Base-by-base conservation (phyloP, 2,329 filamentous ascomycete genomes). In the Colletotrichum sp. region DNA sequence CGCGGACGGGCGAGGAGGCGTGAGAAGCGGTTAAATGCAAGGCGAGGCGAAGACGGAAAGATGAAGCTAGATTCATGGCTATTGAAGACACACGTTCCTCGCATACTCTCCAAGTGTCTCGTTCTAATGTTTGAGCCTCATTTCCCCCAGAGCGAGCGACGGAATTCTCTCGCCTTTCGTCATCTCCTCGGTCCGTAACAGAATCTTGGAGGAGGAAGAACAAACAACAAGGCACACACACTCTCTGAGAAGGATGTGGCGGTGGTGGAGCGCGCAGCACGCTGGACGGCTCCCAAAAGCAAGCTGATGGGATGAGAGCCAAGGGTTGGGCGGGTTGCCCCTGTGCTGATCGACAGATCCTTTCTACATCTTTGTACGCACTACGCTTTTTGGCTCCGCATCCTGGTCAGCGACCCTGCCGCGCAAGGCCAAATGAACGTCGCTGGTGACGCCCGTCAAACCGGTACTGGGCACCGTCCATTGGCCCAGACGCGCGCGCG, bases 291-390 rank as follows among this genome's bases (percentile, higher is more conserved):
- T 72, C 26, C 64, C 71, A 76, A 68, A 76, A 76, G 70, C 71
- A 76, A 69, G 59, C 24, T 60, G 64, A 70, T 68, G 71, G 71
- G 74, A 74, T 65, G 74, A 66, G 65, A 44, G 32, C 34, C 69
- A 67, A 73, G 73, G 69, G 69, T 72, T 63, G 69, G 44, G 39
- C 55, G 63, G 64, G 65, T 39, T 67, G 67, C 55, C 70, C 73
- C 57, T 78, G 76, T 76, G 71, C 70, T 75, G 76, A 77, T 78
- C 76, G 76, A 77, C 75, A 77, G 66, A 75, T 71, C 70, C 70
- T 77, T 71, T 75, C 72, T 69, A 75, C 67, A 69, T 57, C 59
- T 67, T 60, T 18, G 32, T 64, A 26, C 67, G n/a, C 39, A 44
- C 39, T 44, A 44, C 39, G 39, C 39, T 44, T 65, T 69, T 39